phyloP scores from a whole-genome alignment of 2,329 filamentous ascomycete species.

The Atkinsonella texensis region DNA sequence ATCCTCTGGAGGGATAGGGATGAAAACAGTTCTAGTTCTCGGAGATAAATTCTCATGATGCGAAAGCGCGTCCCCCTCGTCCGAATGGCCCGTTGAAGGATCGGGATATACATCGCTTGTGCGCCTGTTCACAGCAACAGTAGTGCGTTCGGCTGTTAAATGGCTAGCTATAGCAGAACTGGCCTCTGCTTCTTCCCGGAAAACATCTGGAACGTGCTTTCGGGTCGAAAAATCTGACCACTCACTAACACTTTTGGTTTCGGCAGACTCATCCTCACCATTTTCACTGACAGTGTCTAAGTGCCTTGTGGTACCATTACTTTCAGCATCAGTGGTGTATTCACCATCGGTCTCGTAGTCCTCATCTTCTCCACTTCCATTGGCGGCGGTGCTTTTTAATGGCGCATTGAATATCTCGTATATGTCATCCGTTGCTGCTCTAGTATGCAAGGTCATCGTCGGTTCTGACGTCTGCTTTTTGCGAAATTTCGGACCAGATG shows the following conservation, averaged over 20 bases:
- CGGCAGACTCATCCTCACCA: constrained; percentile 37
- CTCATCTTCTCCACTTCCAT: constrained; percentile 45
- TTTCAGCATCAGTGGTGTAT: constrained; percentile 79
- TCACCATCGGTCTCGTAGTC: constrained; percentile 62
- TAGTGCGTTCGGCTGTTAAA: background rate
- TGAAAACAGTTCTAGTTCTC: constrained; percentile 53
- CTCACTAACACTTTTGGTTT: constrained; percentile 57
- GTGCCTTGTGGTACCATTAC: constrained; percentile 64
- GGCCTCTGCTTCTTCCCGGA: constrained; percentile 18
- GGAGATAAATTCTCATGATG: constrained; percentile 28
- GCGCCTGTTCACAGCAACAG: background rate
- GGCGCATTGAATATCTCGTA: constrained; percentile 96
- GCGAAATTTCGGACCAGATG: constrained; percentile 70
- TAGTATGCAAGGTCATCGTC: constrained; percentile 97
- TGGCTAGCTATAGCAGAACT: constrained; percentile 17
- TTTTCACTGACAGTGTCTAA: constrained; percentile 34
- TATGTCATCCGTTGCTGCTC: constrained; percentile 90
- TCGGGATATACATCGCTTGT: constrained; percentile 5
- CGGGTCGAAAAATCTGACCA: constrained; percentile 81
- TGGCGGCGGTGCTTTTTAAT: constrained; percentile 17
- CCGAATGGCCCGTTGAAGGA: constrained; percentile 22
- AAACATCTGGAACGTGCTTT: constrained; percentile 51
- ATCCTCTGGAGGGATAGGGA: constrained; percentile 75
- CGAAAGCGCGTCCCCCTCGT: constrained; percentile 31
- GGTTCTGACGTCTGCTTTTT: constrained; percentile 67